Conservation (phyloP, 331 rosid genomes). For the Stylosanthes scabra region DNA sequence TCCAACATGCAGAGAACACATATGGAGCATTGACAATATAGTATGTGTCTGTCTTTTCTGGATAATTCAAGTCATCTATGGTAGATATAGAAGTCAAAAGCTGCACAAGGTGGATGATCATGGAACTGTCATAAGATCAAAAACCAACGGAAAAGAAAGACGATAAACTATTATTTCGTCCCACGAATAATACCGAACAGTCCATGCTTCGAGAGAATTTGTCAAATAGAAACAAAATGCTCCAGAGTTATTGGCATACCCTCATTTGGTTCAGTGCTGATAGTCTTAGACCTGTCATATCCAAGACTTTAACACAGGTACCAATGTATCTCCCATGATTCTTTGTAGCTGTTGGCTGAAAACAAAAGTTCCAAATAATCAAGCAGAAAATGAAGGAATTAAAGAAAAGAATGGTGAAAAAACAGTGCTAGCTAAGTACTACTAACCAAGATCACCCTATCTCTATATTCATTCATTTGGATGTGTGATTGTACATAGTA, state of each 20-base stretch:
- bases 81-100: slow-evolving; percentile 87
- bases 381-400: slow-evolving; percentile 6
- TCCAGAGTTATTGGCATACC: slow-evolving; percentile 52
- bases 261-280: slow-evolving; percentile 88
- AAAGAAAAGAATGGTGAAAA: slow-evolving; percentile 6
- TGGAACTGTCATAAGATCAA: background rate
- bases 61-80: slow-evolving; percentile 95
- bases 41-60: slow-evolving; percentile 94
- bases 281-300: slow-evolving; percentile 92
- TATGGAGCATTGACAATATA: slow-evolving; percentile 86
- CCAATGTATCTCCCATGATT: slow-evolving; percentile 78
- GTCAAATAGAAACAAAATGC: too few relatives aligned
- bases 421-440: slow-evolving; percentile 14
- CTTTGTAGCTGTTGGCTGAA: slow-evolving; percentile 77
- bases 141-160: background rate
- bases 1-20: slow-evolving; percentile 98
- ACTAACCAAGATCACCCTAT: slow-evolving; percentile 82
- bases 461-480: slow-evolving; percentile 94
- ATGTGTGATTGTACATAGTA: slow-evolving; percentile 94
- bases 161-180: background rate
- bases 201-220: too few relatives aligned
- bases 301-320: slow-evolving; percentile 87
- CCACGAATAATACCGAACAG: too few relatives aligned
- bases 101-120: slow-evolving; percentile 55
- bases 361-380: slow-evolving; percentile 31